phyloP scores from a whole-genome alignment of 1,284 basidiomycete genomes.

The Omphalotus olearius region DNA sequence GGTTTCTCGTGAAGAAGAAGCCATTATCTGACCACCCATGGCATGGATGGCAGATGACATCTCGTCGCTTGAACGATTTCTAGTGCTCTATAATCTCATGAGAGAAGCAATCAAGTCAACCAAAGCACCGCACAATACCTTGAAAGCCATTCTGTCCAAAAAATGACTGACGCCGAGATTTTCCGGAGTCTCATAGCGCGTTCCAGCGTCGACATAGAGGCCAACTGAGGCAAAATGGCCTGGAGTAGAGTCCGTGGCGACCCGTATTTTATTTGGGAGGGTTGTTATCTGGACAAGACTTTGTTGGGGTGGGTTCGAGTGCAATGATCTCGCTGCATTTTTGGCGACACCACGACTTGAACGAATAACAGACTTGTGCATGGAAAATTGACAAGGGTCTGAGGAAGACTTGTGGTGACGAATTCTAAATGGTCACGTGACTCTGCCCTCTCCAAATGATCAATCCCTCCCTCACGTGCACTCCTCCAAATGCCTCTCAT shows the following conservation, averaged over 20 bases:
- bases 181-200: constrained; percentile 81
- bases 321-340: constrained; percentile 5
- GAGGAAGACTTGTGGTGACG: no score
- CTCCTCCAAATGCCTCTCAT: background rate
- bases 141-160: constrained; percentile 94
- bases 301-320: constrained; percentile 1
- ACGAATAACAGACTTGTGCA: constrained; percentile 5
- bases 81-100: constrained; percentile 46
- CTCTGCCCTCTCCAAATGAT: no score
- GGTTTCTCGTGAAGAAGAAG: constrained; percentile 88
- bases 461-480: no score
- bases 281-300: constrained; percentile 68
- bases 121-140: constrained; percentile 47
- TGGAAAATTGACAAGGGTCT: background rate
- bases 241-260: constrained; percentile 88
- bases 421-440: no score
- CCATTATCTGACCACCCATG: constrained; percentile 91
- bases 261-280: constrained; percentile 87
- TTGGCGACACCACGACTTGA: constrained; percentile 9
- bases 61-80: constrained; percentile 57
- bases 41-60: constrained; percentile 84
- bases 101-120: background rate
- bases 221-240: constrained; percentile 95
- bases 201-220: constrained; percentile 91
- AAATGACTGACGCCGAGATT: constrained; percentile 89